Conservation (phyloP, 2,329 filamentous ascomycete genomes). For the Curvularia lunata region DNA sequence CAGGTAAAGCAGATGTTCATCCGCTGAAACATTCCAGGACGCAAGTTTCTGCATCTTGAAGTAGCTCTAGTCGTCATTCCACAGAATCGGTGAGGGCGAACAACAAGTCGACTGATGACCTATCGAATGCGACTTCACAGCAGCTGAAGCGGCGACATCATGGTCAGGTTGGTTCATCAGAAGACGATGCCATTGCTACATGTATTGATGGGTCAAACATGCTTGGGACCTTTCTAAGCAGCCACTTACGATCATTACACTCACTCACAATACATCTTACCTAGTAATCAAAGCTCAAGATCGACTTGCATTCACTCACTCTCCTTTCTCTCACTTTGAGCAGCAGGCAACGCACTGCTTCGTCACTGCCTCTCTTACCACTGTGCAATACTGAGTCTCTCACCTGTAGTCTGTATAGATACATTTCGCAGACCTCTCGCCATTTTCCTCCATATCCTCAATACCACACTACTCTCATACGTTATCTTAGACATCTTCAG, state of each 20-base stretch:
- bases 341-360: not conserved
- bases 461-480: not conserved
- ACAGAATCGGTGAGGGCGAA: not conserved
- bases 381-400: not conserved
- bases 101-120: not conserved
- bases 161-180: not conserved
- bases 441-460: not conserved
- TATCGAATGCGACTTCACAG: not conserved
- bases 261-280: conserved; percentile 4
- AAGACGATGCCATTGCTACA: not conserved
- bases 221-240: not conserved
- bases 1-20: conserved; percentile 3
- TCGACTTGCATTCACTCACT: not conserved
- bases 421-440: not conserved
- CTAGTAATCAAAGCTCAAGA: not conserved
- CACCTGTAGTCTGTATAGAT: conserved; percentile 6
- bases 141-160: no score
- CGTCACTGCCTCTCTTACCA: not conserved
- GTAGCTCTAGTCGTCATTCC: conserved; percentile 3
- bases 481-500: not conserved
- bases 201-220: not conserved
- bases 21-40: conserved; percentile 1
- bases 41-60: not conserved
- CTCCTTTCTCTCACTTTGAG: conserved; percentile 12
- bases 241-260: not conserved